Conservation (phyloP, 371 early-diverging fungal species). For the Mortierella sp. region DNA sequence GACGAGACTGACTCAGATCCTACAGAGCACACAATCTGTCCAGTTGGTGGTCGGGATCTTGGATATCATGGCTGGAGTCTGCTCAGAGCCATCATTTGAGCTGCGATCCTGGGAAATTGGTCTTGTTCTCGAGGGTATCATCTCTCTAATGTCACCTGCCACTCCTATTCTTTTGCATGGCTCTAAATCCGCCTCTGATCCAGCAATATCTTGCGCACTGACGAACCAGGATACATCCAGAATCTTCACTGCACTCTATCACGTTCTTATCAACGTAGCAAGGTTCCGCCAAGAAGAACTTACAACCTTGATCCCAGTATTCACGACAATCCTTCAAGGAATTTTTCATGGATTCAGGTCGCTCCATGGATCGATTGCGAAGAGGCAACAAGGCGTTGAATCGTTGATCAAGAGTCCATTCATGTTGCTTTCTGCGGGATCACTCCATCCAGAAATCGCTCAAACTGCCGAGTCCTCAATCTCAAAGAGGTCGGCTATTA, state of each 20-base stretch:
- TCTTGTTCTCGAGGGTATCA: slow-evolving; percentile 43
- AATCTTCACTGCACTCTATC: slow-evolving; percentile 61
- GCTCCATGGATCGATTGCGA: slow-evolving; percentile 63
- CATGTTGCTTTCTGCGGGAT: slow-evolving; percentile 47
- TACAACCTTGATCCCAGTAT: slow-evolving; percentile 62
- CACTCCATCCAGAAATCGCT: background rate
- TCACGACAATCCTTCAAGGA: slow-evolving; percentile 62
- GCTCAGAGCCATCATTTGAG: slow-evolving; percentile 55
- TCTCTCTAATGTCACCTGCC: slow-evolving; percentile 36
- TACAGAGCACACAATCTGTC: slow-evolving; percentile 56
- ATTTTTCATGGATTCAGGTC: slow-evolving; percentile 71
- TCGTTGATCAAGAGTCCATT: slow-evolving; percentile 46
- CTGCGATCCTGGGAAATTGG: slow-evolving; percentile 54
- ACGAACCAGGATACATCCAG: slow-evolving; percentile 52
- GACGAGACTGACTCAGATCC: slow-evolving; percentile 56
- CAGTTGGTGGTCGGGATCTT: slow-evolving; percentile 56
- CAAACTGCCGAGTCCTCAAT: background rate
- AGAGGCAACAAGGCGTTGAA: slow-evolving; percentile 46
- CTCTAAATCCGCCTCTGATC: background rate
- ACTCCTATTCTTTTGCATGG: slow-evolving; percentile 24
- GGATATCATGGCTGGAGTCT: slow-evolving; percentile 57
- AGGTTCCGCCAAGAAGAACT: slow-evolving; percentile 63
- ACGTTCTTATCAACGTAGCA: slow-evolving; percentile 60
- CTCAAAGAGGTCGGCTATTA: background rate
- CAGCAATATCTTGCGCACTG: background rate